Evolutionary conservation across 1,139 yeast species (phyloP).

Genomic region (Candida sp.): DNA sequence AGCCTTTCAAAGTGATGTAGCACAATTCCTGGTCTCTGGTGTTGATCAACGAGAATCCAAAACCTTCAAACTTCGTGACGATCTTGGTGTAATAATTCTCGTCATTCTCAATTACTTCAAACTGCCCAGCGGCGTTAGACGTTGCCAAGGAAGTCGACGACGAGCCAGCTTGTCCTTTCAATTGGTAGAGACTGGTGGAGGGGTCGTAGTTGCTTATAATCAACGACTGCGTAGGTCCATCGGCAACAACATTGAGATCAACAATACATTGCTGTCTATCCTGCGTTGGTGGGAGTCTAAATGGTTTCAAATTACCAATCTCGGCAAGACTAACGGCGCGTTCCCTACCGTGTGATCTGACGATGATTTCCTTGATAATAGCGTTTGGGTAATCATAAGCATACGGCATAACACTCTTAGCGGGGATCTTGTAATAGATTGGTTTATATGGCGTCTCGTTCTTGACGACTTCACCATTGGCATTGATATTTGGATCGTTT

Average conservation of each 20-base stretch:
- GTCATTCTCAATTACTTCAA: conserved; percentile 70
- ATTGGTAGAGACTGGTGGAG: conserved; percentile 71
- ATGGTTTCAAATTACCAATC: conserved; percentile 89
- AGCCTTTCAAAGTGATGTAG: conserved; percentile 79
- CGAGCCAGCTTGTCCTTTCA: conserved; percentile 30
- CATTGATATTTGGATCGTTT: conserved; percentile 79
- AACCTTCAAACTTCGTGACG: conserved; percentile 76
- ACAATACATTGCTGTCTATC: conserved; percentile 56
- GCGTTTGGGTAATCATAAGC: conserved; percentile 99
- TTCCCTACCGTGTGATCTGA: conserved; percentile 75
- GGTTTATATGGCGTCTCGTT: conserved; percentile 64
- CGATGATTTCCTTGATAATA: conserved; percentile 74
- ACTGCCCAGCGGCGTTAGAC: conserved; percentile 41
- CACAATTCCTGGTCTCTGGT: conserved; percentile 75
- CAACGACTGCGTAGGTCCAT: conserved; percentile 92
- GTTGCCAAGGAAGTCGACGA: conserved; percentile 25
- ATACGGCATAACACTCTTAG: conserved; percentile 96
- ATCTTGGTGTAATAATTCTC: conserved; percentile 69
- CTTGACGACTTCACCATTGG: conserved; percentile 64
- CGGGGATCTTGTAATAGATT: conserved; percentile 78
- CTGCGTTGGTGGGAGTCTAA: conserved; percentile 66
- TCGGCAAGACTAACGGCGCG: conserved; percentile 87
- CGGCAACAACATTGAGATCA: conserved; percentile 93
- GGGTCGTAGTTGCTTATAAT: conserved; percentile 86
- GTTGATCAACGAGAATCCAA: conserved; percentile 87